Evolutionary conservation across 176 grass and related monocot species (phyloP).

Genomic region (Bromus sterilis): DNA sequence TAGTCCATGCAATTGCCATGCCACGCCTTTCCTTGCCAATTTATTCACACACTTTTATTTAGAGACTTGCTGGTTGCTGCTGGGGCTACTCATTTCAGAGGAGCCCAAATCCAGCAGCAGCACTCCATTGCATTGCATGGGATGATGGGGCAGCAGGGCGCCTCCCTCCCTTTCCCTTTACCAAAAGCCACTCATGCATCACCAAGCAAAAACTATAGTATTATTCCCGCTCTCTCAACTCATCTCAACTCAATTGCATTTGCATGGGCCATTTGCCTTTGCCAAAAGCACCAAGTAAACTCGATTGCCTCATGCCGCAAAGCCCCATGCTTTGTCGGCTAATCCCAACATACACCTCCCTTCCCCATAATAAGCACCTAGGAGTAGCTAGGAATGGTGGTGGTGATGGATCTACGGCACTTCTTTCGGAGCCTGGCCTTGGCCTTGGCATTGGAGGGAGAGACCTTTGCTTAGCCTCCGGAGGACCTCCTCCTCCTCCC

Average conservation of each 20-base stretch:
- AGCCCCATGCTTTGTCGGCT: conserved; percentile 83
- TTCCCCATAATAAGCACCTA: background rate
- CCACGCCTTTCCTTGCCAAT: background rate
- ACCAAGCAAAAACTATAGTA: conserved; percentile 41
- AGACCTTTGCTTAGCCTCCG: conserved; percentile 66
- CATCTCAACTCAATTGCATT: too few relatives aligned
- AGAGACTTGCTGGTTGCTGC: background rate
- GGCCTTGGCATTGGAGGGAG: conserved; percentile 51
- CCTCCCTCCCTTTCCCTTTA: conserved; percentile 14
- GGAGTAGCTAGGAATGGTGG: background rate
- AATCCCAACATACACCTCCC: background rate
- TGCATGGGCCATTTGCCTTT: too few relatives aligned
- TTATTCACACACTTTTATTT: background rate
- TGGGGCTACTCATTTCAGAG: background rate
- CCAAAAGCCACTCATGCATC: conserved; percentile 26
- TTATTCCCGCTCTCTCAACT: conserved; percentile 5
- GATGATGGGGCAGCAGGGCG: conserved; percentile 47
- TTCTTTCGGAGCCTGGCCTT: background rate
- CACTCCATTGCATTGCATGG: conserved; percentile 32
- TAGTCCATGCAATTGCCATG: background rate
- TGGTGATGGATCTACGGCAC: background rate
- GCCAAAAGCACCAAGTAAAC: too few relatives aligned
- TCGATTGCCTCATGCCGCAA: conserved; percentile 78
- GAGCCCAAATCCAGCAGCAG: background rate
- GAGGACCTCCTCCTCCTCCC: conserved; percentile 8